A percentile compares a stretch with the other conserved stretches of the same genome.
These are phyloP conservation scores for Citrus hindsii DNA, from an alignment of 345 rosid genomes.

Conservation along the genomic window DNA sequence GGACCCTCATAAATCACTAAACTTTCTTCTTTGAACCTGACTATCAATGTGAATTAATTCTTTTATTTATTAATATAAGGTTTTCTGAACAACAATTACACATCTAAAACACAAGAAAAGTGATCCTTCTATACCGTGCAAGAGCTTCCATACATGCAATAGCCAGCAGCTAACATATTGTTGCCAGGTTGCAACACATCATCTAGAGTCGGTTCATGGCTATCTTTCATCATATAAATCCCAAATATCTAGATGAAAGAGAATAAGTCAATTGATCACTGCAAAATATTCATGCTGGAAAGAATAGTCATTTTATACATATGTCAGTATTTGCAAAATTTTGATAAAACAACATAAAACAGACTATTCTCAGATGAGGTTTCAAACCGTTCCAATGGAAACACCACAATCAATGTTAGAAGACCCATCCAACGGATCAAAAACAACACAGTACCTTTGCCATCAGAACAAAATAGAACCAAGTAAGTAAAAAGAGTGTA, in stretches of 20 bases:
- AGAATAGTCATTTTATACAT: not conserved
- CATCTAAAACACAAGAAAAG: not conserved
- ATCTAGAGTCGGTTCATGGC: constrained; percentile 63
- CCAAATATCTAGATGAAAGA: constrained; percentile 78
- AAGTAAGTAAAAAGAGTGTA: constrained; percentile 1
- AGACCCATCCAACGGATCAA: constrained; percentile 98
- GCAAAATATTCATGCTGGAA: constrained; percentile 20
- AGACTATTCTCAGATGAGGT: not conserved
- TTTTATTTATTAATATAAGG: not conserved
- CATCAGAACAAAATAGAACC: not conserved
- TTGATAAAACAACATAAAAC: not conserved
- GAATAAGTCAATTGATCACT: constrained; percentile 25
- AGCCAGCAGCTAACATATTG: constrained; percentile 94
- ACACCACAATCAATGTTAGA: constrained; percentile 98
- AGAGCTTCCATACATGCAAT: constrained; percentile 99
- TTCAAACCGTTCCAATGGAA: constrained; percentile 88
- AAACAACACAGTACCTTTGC: constrained; percentile 84
- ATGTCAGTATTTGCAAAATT: not conserved
- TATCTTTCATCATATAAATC: constrained; percentile 68
- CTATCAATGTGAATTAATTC: not conserved
- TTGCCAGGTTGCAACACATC: constrained; percentile 92
- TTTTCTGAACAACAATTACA: not conserved
- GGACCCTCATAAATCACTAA: not conserved
- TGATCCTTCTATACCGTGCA: constrained; percentile 65
- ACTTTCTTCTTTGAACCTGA: not conserved